These are phyloP conservation scores for Vitis hybrid DNA, from an alignment of 177 flowering plant genomes.

Conservation along the genomic window DNA sequence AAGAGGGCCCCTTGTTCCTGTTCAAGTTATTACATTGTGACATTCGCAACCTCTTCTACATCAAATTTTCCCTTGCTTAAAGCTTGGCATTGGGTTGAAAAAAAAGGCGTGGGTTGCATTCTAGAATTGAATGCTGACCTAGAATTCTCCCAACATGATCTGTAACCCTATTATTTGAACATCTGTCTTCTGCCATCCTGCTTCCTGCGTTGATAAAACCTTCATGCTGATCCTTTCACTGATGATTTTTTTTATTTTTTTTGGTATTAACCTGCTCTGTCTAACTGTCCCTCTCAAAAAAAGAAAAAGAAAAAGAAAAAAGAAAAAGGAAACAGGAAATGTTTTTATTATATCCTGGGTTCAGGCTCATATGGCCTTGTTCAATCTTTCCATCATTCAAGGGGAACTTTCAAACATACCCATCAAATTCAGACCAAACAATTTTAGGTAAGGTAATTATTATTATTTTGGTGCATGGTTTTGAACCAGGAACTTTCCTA, in stretches of 20 bases:
- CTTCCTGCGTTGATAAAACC: slow-evolving; percentile 60
- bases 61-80: slow-evolving; percentile 17
- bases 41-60: slow-evolving; percentile 79
- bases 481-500: too few relatives aligned
- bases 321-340: too few relatives aligned
- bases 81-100: slow-evolving; percentile 40
- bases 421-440: too few relatives aligned
- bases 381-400: too few relatives aligned
- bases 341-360: too few relatives aligned
- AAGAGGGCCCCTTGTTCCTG: slow-evolving; percentile 77
- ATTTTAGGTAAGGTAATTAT: too few relatives aligned
- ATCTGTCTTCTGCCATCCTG: slow-evolving; percentile 28
- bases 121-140: slow-evolving; percentile 58
- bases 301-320: too few relatives aligned
- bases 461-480: too few relatives aligned
- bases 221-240: slow-evolving; percentile 52
- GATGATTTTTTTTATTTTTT: background rate
- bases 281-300: too few relatives aligned
- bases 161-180: background rate
- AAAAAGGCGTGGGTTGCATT: slow-evolving; percentile 79
- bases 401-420: too few relatives aligned
- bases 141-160: slow-evolving; percentile 63
- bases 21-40: slow-evolving; percentile 50
- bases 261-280: too few relatives aligned
- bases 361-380: too few relatives aligned